Evolutionary conservation across 2,329 filamentous ascomycete species (phyloP).

Genomic region (Dactylellina drechsleri): DNA sequence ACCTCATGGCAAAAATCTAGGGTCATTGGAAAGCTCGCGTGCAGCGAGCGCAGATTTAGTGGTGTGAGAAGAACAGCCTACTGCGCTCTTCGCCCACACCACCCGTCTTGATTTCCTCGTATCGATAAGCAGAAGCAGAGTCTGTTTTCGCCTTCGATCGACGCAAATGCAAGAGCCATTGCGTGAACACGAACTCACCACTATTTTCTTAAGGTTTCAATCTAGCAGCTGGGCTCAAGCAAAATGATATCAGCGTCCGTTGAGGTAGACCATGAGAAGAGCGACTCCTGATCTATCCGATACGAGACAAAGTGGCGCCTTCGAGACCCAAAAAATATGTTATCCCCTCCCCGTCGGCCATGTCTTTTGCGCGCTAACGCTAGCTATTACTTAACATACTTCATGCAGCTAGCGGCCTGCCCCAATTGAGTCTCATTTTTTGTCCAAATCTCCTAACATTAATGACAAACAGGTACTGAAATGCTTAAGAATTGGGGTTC

Average conservation of each 20-base stretch:
- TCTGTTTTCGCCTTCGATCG: constrained; percentile 1
- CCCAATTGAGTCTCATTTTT: not conserved
- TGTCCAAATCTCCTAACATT: not conserved
- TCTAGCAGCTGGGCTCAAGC: not conserved
- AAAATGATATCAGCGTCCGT: constrained; percentile 2
- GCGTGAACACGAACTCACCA: not conserved
- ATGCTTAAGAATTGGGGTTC: not conserved
- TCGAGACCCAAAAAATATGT: not conserved
- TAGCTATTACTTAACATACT: constrained; percentile 7
- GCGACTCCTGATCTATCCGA: not conserved
- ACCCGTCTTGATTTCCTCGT: not conserved
- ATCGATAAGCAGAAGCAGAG: not conserved
- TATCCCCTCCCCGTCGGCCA: constrained; percentile 6
- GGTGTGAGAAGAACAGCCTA: constrained; percentile 7
- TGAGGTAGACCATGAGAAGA: not conserved
- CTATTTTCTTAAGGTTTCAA: not conserved
- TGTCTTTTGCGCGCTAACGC: constrained; percentile 8
- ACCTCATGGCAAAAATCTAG: constrained; percentile 19
- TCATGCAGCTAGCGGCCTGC: not conserved
- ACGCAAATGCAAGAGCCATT: not conserved
- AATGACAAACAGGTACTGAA: not conserved
- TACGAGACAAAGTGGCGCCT: constrained; percentile 5
- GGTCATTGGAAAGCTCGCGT: constrained; percentile 29
- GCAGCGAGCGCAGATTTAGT: constrained; percentile 15
- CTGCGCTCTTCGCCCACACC: not conserved